Evolutionary conservation across 2,329 filamentous ascomycete genomes (phyloP), one percentile per base, ranked within the genome.

Genomic region (Myriosclerotinia curreyana): DNA sequence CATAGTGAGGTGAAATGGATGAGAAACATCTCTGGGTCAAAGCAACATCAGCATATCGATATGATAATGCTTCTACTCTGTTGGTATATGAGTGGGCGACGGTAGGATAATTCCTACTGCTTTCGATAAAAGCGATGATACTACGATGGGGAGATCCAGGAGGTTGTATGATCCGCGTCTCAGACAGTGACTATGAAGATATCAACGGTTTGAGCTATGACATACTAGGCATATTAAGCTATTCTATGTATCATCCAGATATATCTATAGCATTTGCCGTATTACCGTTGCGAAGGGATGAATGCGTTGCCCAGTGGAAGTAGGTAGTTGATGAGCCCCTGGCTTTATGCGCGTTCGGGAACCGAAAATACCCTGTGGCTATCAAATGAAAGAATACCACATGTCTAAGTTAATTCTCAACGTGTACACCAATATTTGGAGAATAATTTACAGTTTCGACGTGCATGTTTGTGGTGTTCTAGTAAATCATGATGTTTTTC

Each of bases 131-230:
- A 15, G 40, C 31, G 22, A 46, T 55, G 40, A 36, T 46, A 40
- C 40, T 55, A 34, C 5, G 20, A 55, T 44, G 44, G 34, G 22
- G 34, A 48, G 22, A 44, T 25, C 25, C 25, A 22, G 34, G 61
- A 50, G 34, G 22, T 42, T 44, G 61, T 50, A 40, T 58, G 53
- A 59, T 63, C 44, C 61, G 61, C 44, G 61, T 59, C 54, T 63
- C 61, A 59, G 61, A 28, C 15, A 52, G 31, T 59, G 53, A 34
- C n/a, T 22, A 31, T 38, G 9, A 49, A 46, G 40, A 42, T 25
- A 25, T 34, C 15, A 61, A 51, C 11, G n/a, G 60, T 31, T 51
- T n/a, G 60, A 38, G 60, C 50, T 36, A 62, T 46, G 38, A 20
- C 51, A 38, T 38, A 38, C 44, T 44, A 17, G 42, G 28, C 28